Conservation (phyloP, 169 alveolate species). For the Plasmodium reichenowi region DNA sequence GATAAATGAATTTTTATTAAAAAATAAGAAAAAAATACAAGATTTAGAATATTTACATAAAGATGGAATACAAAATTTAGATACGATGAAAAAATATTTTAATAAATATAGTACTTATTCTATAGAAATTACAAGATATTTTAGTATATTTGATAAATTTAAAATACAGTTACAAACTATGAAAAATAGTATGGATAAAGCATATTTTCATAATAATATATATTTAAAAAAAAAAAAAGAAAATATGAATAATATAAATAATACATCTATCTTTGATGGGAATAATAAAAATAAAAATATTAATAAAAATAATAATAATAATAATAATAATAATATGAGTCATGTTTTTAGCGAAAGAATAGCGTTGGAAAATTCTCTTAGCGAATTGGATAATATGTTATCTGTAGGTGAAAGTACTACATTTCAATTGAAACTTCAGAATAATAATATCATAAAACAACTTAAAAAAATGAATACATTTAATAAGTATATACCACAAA, state of each 20-base stretch:
- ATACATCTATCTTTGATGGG: background rate
- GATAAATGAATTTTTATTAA: constrained; percentile 13
- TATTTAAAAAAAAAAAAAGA: background rate
- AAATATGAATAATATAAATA: constrained; percentile 3
- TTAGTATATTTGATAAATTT: constrained; percentile 70
- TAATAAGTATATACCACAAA: constrained; percentile 46
- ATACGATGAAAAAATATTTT: constrained; percentile 51
- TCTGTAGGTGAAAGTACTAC: constrained; percentile 36
- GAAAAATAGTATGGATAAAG: constrained; percentile 40
- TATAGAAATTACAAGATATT: constrained; percentile 61
- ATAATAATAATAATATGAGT: constrained; percentile 25
- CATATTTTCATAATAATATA: constrained; percentile 12
- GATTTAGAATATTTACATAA: constrained; percentile 51
- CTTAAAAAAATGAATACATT: constrained; percentile 33
- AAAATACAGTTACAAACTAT: constrained; percentile 59
- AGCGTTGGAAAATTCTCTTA: constrained; percentile 54
- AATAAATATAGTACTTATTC: constrained; percentile 54
- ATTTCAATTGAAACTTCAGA: constrained; percentile 34
- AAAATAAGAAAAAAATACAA: constrained; percentile 56
- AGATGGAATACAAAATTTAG: constrained; percentile 54
- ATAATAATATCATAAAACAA: constrained; percentile 40
- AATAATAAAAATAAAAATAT: constrained; percentile 8
- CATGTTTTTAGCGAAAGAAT: constrained; percentile 65
- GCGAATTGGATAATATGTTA: constrained; percentile 51
- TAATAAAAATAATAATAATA: background rate